A percentile compares a stretch with the other conserved stretches of the same genome.
Evolutionary conservation across 768 basidiomycete genomes (phyloP).

Genomic region (Naganishia antarctica): DNA sequence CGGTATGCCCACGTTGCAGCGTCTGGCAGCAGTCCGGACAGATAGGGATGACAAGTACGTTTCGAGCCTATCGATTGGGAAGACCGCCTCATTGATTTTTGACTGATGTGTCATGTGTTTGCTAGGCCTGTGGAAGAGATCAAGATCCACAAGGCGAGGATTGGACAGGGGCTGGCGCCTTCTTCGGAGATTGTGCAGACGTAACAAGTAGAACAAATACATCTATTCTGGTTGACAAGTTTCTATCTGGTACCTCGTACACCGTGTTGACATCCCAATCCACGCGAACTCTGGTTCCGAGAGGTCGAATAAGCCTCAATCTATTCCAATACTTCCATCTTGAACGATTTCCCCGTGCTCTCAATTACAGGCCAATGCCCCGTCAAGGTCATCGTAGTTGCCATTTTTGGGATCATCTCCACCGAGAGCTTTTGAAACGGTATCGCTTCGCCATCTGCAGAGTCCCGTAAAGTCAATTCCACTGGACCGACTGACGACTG

Average conservation of each 20-base stretch:
- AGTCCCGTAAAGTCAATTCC: neutral
- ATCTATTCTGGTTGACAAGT: no score
- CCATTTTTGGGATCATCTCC: constrained; percentile 43
- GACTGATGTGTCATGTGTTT: neutral
- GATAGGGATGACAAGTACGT: constrained; percentile 79
- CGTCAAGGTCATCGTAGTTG: constrained; percentile 37
- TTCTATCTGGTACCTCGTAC: no score
- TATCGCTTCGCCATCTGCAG: constrained; percentile 44
- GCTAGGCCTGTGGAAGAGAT: constrained; percentile 68
- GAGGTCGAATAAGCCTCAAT: neutral
- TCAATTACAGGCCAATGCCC: constrained; percentile 34
- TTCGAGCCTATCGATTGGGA: neutral
- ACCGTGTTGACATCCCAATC: no score
- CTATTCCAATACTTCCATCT: neutral
- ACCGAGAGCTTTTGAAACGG: constrained; percentile 41
- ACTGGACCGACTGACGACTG: no score
- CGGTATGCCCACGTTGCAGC: constrained; percentile 87
- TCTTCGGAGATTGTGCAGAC: constrained; percentile 15
- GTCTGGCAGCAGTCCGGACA: constrained; percentile 82
- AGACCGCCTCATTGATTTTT: no score
- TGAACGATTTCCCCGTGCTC: constrained; percentile 1
- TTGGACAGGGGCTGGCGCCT: constrained; percentile 40
- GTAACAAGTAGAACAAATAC: neutral
- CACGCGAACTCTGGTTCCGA: no score
- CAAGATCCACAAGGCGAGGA: constrained; percentile 75